Evolutionary conservation across 805 yeast species (phyloP), one percentile per base, ranked within the genome.

Genomic region (Cyberlindnera euphorbiiphila): DNA sequence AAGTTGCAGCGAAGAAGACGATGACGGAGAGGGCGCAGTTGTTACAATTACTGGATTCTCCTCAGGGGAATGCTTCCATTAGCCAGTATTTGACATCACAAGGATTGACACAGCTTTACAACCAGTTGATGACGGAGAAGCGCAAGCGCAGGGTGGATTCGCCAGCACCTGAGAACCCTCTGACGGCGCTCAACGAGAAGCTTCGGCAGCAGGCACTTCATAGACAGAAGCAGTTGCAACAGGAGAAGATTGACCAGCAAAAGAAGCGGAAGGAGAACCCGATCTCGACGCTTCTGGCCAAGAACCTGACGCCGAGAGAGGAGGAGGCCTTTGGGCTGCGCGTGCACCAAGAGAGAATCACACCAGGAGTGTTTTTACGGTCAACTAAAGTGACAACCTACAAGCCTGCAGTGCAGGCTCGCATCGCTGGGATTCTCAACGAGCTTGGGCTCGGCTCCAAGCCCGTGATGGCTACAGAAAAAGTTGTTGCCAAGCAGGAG

Each of bases 1-100:
- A 93, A 56, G 74, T 87, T 40, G 85, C 95, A 2, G 95, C 97
- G 0, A 89, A 87, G 65, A 84, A 85, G 59, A 84, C 91, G 69
- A 70, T 88, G 36, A 65, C 71, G 32, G 98, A 93, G 58, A 72
- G 98, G 47, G 81, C 86, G 3, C 80, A 84, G 34, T 60, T 93
- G 24, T 64, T 93, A 30, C 78, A 84, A 17, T 65, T 89, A 20
- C 67, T 93, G 40, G 98, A 93, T 54, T 81, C 95, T 1, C 97
- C 98, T 2, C 89, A 83, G 52, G 56, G 74, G 1, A 76, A 88
- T 1, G 87, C 81, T 33, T 70, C 86, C 3, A 79, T 85, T 16
- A 76, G 77, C 34, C 93, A 84, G 54, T 85, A 79, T 53, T 71
- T 81, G 50, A 76, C 93, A 1, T 85, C 95, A 2, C 94, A 85